A percentile compares a stretch with the other conserved stretches of the same genome.
phyloP scores from a whole-genome alignment of 2,329 filamentous ascomycete species.

The Nannizziopsis arthrosporioides region DNA sequence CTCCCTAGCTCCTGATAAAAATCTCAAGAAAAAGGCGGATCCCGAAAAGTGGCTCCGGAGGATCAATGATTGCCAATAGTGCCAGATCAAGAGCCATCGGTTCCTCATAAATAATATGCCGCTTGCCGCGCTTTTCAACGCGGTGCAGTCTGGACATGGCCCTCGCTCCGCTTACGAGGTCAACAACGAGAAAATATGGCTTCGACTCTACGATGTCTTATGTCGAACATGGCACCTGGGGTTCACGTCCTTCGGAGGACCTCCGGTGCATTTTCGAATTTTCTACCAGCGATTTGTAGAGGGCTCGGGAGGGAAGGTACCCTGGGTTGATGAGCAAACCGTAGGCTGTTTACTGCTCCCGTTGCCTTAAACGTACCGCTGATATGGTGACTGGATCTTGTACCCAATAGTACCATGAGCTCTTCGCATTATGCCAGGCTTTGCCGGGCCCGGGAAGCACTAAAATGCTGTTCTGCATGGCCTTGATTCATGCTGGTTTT shows the following conservation, averaged over 20 bases:
- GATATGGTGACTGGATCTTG: not conserved
- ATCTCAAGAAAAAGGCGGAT: too few species aligned
- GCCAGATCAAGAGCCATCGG: not conserved
- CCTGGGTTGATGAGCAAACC: constrained; percentile 59
- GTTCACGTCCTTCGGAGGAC: constrained; percentile 55
- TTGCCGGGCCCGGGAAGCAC: constrained; percentile 57
- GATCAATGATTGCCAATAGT: too few species aligned
- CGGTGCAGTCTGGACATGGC: constrained; percentile 1
- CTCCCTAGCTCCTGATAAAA: too few species aligned
- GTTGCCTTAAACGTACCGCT: not conserved
- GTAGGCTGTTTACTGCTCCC: constrained; percentile 28
- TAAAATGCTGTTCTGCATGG: constrained; percentile 60
- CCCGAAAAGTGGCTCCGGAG: too few species aligned
- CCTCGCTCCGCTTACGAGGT: constrained; percentile 13
- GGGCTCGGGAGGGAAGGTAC: constrained; percentile 31
- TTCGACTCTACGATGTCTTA: constrained; percentile 27
- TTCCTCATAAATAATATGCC: constrained; percentile 9
- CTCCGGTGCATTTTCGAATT: constrained; percentile 59
- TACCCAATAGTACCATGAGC: constrained; percentile 52
- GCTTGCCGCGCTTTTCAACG: constrained; percentile 11
- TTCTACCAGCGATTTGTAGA: constrained; percentile 52
- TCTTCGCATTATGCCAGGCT: constrained; percentile 58
- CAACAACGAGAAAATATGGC: constrained; percentile 21
- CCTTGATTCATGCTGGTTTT: constrained; percentile 51
- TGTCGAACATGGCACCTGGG: constrained; percentile 48